A percentile compares a stretch with the other conserved stretches of the same genome.
These are phyloP conservation scores for Aspergillus diversus DNA, from an alignment of 495 filamentous ascomycete genomes.

Conservation along the genomic window DNA sequence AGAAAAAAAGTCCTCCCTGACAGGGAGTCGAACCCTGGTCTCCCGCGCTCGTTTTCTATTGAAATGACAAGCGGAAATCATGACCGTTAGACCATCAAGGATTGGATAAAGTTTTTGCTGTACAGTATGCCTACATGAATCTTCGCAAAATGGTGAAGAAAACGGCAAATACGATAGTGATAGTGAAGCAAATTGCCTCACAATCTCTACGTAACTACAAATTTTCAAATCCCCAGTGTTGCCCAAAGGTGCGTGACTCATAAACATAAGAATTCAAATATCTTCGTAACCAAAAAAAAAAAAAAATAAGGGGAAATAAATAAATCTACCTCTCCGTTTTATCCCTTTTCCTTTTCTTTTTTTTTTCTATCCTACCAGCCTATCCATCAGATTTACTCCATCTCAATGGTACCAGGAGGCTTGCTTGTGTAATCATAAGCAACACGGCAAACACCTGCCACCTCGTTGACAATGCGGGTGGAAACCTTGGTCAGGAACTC, in stretches of 20 bases:
- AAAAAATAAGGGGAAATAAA: neutral
- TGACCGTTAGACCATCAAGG: slow-evolving; percentile 48
- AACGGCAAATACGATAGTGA: too few species aligned
- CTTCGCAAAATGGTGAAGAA: too few species aligned
- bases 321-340: neutral
- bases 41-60: slow-evolving; percentile 18
- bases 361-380: slow-evolving; percentile 4
- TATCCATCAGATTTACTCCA: slow-evolving; percentile 55
- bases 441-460: slow-evolving; percentile 69
- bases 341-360: neutral
- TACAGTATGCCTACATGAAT: too few species aligned
- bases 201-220: too few species aligned
- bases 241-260: neutral
- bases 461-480: slow-evolving; percentile 81
- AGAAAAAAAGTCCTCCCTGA: slow-evolving; percentile 1
- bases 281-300: neutral
- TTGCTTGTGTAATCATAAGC: slow-evolving; percentile 74
- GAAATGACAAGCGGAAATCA: slow-evolving; percentile 48
- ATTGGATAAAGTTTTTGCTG: neutral
- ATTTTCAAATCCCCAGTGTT: too few species aligned
- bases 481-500: slow-evolving; percentile 71
- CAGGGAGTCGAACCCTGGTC: slow-evolving; percentile 25
- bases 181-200: too few species aligned
- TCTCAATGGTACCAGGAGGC: slow-evolving; percentile 78
- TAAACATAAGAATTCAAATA: neutral